Evolutionary conservation across 495 filamentous ascomycete species (phyloP).

Genomic region (Lepidopterella palustris): DNA sequence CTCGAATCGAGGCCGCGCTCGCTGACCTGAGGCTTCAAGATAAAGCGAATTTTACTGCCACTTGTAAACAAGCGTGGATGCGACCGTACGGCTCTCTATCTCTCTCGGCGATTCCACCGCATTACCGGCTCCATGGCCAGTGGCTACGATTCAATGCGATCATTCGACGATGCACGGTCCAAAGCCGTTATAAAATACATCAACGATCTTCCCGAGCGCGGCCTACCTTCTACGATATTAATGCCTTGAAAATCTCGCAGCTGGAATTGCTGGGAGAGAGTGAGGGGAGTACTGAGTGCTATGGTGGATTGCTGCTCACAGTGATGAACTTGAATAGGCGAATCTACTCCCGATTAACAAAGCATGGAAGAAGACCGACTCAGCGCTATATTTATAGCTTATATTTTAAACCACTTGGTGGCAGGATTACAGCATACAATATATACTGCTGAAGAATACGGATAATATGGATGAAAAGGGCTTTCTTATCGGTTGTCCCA

Average conservation of each 20-base stretch:
- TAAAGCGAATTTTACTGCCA: too few species aligned
- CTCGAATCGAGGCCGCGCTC: too few species aligned
- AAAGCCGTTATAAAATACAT: slow-evolving; percentile 1
- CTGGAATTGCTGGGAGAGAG: neutral
- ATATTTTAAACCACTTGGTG: neutral
- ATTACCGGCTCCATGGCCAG: neutral
- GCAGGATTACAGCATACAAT: neutral
- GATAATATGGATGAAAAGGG: slow-evolving; percentile 29
- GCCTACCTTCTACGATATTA: neutral
- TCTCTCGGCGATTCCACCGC: neutral
- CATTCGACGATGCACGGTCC: neutral
- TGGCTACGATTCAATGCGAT: neutral
- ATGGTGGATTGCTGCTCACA: neutral
- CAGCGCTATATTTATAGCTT: neutral
- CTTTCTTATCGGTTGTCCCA: slow-evolving; percentile 12
- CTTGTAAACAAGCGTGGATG: too few species aligned
- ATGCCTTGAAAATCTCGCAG: slow-evolving; percentile 1
- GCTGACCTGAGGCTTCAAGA: too few species aligned
- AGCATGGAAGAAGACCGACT: neutral
- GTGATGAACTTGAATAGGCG: neutral
- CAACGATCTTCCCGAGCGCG: neutral
- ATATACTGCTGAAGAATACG: slow-evolving; percentile 2
- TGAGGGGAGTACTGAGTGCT: neutral
- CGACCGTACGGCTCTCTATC: too few species aligned
- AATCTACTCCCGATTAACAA: neutral